Evolutionary conservation across 768 basidiomycete species (phyloP), one percentile per base, ranked within the genome.

Genomic region (Podaxis pistillaris): DNA sequence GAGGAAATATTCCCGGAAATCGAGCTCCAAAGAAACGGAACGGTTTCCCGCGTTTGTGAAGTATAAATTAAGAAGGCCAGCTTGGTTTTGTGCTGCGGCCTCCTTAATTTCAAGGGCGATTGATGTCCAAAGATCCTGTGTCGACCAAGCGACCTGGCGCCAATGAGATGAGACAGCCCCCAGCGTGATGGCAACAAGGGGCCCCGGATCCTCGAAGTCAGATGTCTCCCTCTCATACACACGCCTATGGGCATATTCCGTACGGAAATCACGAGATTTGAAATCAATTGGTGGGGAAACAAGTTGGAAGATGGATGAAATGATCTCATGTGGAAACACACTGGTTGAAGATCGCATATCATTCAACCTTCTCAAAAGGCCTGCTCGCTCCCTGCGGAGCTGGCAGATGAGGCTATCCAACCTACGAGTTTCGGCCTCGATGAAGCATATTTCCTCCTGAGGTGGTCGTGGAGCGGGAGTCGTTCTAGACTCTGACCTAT

Each of bases 141-240:
- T 55, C 19, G 60, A 55, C 60, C 60, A 54, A 22, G 59, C 59
- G 19, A 60, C 33, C 13, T 41, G 37, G 15, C 59, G 49, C 59
- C 59, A 60, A 15, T 11, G 37, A 12, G 50, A 51, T n/a, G 52
- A 61, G 7, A 55, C 52, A 19, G 41, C 51, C 6, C 41, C 60
- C 6, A 55, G 22, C 5, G 17, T 36, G 30, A 59, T 36, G 7
- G 58, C 49, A 9, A 50, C n/a, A 13, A 40, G 33, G 33, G 58
- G 47, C 24, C 58, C 47, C 28, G 49, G 36, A 15, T 50, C 58
- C 58, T 51, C 58, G 22, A 49, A 47, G 30, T 47, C 44, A 33
- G n/a, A 19, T n/a, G 4, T 47, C 26, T 22, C 24, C 19, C 19
- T 24, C 49, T n/a, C n/a, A 17, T 6, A 28, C 30, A 17, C 13